A percentile compares a stretch with the other conserved stretches of the same genome.
Conservation (phyloP, 305 asterid species). For the Solanum hybrid region DNA sequence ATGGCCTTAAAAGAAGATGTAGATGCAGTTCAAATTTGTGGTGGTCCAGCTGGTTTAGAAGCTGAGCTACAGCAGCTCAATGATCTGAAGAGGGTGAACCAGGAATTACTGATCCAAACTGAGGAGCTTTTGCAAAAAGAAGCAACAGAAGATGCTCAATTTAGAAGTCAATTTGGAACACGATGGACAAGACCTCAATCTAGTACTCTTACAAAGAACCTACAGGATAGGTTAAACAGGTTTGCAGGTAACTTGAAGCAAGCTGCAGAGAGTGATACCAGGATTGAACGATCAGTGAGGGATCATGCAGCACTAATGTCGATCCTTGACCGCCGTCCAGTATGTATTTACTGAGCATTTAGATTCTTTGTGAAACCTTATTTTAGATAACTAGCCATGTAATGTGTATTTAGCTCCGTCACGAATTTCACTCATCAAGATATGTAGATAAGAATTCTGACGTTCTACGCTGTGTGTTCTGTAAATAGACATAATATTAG, state of each 20-base stretch:
- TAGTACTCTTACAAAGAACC: slow-evolving; percentile 80
- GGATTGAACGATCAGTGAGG: slow-evolving; percentile 91
- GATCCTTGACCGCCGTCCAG: slow-evolving; percentile 85
- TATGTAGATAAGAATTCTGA: background rate
- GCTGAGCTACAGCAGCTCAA: slow-evolving; percentile 82
- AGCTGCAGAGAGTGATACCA: slow-evolving; percentile 93
- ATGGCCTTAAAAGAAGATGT: slow-evolving; percentile 64
- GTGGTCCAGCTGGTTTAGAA: slow-evolving; percentile 94
- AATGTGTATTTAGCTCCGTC: background rate
- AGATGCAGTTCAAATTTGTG: slow-evolving; percentile 92
- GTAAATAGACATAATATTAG: background rate
- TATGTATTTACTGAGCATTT: slow-evolving; percentile 20
- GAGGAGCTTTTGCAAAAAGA: slow-evolving; percentile 96
- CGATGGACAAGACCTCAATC: slow-evolving; percentile 98
- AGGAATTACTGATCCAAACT: slow-evolving; percentile 76
- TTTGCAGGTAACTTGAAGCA: slow-evolving; percentile 93
- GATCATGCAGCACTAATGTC: slow-evolving; percentile 82
- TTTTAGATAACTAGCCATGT: background rate
- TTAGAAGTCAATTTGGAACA: slow-evolving; percentile 87
- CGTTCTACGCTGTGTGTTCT: background rate
- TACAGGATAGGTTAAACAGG: slow-evolving; percentile 82
- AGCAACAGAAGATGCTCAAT: slow-evolving; percentile 81
- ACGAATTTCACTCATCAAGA: background rate
- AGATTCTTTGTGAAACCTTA: slow-evolving; percentile 1
- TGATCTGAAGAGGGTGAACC: slow-evolving; percentile 92